A percentile compares a stretch with the other conserved stretches of the same genome.
phyloP scores from a whole-genome alignment of 495 filamentous ascomycete genomes.

The Trichoderma erinaceum region DNA sequence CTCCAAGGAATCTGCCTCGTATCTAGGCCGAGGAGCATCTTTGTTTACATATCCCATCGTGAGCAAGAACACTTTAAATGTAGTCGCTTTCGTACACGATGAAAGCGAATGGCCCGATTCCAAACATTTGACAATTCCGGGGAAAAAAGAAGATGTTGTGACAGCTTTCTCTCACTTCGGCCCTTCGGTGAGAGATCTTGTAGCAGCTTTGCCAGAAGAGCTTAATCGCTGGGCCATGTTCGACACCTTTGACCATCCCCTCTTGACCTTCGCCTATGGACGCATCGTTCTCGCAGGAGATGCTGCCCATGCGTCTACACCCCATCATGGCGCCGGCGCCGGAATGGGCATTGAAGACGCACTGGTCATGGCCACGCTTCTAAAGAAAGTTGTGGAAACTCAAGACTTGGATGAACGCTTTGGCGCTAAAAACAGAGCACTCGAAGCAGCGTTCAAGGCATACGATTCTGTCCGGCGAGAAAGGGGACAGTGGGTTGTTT shows the following conservation, averaged over 20 bases:
- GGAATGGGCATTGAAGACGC: conserved; percentile 39
- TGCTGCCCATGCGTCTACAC: conserved; percentile 38
- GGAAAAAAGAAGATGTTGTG: not conserved
- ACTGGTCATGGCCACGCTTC: conserved; percentile 29
- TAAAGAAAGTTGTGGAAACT: not conserved
- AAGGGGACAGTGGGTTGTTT: not conserved
- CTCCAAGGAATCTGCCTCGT: not conserved
- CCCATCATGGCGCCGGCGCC: conserved; percentile 35
- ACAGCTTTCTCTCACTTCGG: not conserved
- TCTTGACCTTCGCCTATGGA: not conserved
- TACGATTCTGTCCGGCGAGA: not conserved
- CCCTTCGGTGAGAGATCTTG: not conserved
- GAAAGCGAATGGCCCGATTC: not conserved
- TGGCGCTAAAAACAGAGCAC: not conserved
- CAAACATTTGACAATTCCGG: not conserved
- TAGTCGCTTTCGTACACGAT: not conserved
- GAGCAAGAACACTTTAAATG: not conserved
- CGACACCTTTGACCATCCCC: conserved; percentile 1
- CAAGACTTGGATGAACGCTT: not conserved
- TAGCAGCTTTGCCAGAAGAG: not conserved
- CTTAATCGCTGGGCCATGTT: not conserved
- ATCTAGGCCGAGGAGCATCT: not conserved
- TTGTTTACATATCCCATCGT: not conserved
- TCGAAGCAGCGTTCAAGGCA: not conserved
- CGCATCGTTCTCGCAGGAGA: conserved; percentile 40